Conservation (phyloP, 108 stramenopile genomes). For the Stephanodiscus minutulus region DNA sequence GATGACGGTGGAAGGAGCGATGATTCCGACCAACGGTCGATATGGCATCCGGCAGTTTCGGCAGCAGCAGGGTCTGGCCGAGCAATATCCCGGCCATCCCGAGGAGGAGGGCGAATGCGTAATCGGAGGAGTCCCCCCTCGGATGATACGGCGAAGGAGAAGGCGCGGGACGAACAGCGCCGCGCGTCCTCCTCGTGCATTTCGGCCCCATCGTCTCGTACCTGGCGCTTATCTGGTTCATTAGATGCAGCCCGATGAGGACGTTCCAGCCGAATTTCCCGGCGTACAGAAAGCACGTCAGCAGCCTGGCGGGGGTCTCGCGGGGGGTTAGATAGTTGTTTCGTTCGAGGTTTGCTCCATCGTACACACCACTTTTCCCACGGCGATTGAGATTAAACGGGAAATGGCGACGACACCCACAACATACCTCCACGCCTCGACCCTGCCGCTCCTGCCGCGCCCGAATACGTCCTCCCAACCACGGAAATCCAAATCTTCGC, state of each 20-base stretch:
- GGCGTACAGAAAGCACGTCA: conserved; percentile 41
- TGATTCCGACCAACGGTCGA: conserved; percentile 5
- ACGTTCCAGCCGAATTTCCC: conserved; percentile 37
- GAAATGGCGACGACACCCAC: neutral
- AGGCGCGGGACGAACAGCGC: neutral
- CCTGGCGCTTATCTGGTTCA: conserved; percentile 39
- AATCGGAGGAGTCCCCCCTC: conserved; percentile 36
- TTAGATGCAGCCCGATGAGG: conserved; percentile 28
- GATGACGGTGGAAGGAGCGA: conserved; percentile 34
- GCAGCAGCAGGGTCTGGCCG: conserved; percentile 20
- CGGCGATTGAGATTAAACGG: too few species aligned
- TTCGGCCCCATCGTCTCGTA: conserved; percentile 46
- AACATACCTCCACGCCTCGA: conserved; percentile 39
- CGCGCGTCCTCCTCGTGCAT: conserved; percentile 26
- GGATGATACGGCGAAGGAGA: conserved; percentile 19
- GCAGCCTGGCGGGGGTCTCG: conserved; percentile 7
- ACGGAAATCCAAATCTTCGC: conserved; percentile 20
- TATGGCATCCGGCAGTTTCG: conserved; percentile 17
- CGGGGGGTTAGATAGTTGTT: neutral
- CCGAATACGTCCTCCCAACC: conserved; percentile 23
- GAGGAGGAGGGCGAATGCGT: conserved; percentile 26
- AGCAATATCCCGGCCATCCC: conserved; percentile 34
- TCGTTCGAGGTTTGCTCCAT: neutral
- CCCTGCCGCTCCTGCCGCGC: conserved; percentile 12
- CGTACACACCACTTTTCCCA: neutral